Conservation (phyloP, 2,329 filamentous ascomycete genomes). For the Aspergillus unguis region DNA sequence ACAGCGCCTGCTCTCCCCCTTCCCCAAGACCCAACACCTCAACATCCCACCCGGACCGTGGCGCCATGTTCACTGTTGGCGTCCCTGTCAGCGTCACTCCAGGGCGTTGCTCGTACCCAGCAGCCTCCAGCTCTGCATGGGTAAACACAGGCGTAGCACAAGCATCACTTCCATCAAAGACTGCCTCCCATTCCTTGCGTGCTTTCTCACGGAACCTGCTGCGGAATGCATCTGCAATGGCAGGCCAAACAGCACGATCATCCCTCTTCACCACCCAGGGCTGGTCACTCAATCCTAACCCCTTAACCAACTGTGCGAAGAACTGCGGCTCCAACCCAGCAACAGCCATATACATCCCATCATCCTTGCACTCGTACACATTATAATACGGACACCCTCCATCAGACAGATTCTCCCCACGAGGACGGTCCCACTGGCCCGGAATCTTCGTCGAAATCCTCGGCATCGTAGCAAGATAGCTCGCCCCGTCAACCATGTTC, state of each 20-base stretch:
- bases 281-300: constrained; percentile 47
- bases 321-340: constrained; percentile 85
- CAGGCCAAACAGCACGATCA: background rate
- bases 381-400: constrained; percentile 80
- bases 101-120: constrained; percentile 38
- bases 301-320: constrained; percentile 61
- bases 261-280: background rate
- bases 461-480: constrained; percentile 71
- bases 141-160: constrained; percentile 80
- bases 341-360: constrained; percentile 68
- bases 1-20: background rate
- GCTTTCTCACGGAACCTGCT: constrained; percentile 46
- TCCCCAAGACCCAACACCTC: background rate
- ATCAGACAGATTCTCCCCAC: constrained; percentile 74
- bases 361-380: constrained; percentile 68
- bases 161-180: constrained; percentile 84
- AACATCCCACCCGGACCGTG: background rate
- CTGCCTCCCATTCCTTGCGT: constrained; percentile 69
- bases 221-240: constrained; percentile 38
- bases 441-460: constrained; percentile 60
- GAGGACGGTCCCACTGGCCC: constrained; percentile 51
- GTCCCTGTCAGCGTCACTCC: background rate
- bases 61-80: background rate
- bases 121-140: constrained; percentile 63
- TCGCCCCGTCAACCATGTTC: constrained; percentile 86